Conservation (phyloP, 805 yeast species). For the Kluyveromyces aestuarii region DNA sequence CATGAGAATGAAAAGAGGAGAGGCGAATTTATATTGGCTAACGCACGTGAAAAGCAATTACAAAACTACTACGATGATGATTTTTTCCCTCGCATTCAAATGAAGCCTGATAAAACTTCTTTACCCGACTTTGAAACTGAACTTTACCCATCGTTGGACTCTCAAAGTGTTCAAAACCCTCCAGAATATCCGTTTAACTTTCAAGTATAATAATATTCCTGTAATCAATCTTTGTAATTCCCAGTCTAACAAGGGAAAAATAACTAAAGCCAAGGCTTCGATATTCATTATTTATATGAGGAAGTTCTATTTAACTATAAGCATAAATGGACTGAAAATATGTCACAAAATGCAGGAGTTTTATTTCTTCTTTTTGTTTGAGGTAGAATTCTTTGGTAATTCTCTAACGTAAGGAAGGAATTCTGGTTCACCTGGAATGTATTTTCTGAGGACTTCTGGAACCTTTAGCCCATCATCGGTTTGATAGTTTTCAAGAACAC, state of each 20-base stretch:
- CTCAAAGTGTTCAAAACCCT: no score
- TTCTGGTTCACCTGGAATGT: slow-evolving; percentile 98
- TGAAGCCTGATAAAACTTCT: background rate
- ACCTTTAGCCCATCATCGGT: slow-evolving; percentile 89
- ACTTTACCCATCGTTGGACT: no score
- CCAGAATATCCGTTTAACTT: background rate
- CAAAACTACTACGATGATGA: slow-evolving; percentile 27
- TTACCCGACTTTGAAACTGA: background rate
- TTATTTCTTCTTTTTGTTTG: slow-evolving; percentile 48
- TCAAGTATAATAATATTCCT: background rate
- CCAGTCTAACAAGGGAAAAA: background rate
- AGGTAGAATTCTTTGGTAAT: slow-evolving; percentile 88
- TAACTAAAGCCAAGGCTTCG: background rate
- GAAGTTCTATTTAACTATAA: background rate
- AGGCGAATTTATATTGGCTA: slow-evolving; percentile 27
- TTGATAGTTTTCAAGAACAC: slow-evolving; percentile 95
- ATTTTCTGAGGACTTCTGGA: slow-evolving; percentile 92
- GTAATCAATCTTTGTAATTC: background rate
- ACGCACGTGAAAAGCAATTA: slow-evolving; percentile 32
- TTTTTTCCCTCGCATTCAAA: slow-evolving; percentile 7
- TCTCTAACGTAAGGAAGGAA: slow-evolving; percentile 86
- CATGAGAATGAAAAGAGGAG: slow-evolving; percentile 29
- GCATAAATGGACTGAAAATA: background rate
- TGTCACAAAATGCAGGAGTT: background rate
- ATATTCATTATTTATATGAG: background rate